These are phyloP conservation scores for Ehretia macrophylla DNA, from an alignment of 257 asterid species.

Conservation along the genomic window DNA sequence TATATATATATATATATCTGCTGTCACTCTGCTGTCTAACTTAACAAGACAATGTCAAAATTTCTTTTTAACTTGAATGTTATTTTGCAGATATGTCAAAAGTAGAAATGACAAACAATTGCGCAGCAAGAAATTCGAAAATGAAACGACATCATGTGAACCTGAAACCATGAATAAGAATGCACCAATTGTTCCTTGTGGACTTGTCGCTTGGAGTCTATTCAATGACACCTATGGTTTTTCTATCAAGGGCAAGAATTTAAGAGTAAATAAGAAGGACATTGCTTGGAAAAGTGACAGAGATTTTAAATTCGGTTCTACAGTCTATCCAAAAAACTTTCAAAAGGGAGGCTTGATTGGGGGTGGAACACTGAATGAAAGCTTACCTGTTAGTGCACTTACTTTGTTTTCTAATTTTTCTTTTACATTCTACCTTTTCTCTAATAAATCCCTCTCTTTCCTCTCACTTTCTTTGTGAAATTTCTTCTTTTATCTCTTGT, in stretches of 20 bases:
- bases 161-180: constrained; percentile 38
- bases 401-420: not conserved
- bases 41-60: too few species aligned
- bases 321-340: constrained; percentile 74
- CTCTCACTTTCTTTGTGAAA: not conserved
- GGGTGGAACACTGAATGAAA: constrained; percentile 59
- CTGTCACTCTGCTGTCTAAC: too few species aligned
- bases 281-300: constrained; percentile 77
- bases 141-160: constrained; percentile 37
- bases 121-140: constrained; percentile 28
- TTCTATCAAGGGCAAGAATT: constrained; percentile 21
- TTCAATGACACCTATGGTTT: constrained; percentile 69
- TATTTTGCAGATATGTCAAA: constrained; percentile 62
- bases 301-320: constrained; percentile 50
- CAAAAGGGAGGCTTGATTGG: constrained; percentile 60
- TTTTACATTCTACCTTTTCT: not conserved
- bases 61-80: too few species aligned
- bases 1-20: too few species aligned
- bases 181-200: constrained; percentile 77
- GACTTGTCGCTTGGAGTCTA: constrained; percentile 90
- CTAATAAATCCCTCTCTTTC: not conserved
- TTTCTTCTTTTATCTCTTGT: not conserved
- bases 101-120: constrained; percentile 79
- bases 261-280: constrained; percentile 51
- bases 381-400: constrained; percentile 57